These are phyloP conservation scores for Aegilops longissima DNA, from an alignment of 176 grass and related monocot species.

Conservation along the genomic window DNA sequence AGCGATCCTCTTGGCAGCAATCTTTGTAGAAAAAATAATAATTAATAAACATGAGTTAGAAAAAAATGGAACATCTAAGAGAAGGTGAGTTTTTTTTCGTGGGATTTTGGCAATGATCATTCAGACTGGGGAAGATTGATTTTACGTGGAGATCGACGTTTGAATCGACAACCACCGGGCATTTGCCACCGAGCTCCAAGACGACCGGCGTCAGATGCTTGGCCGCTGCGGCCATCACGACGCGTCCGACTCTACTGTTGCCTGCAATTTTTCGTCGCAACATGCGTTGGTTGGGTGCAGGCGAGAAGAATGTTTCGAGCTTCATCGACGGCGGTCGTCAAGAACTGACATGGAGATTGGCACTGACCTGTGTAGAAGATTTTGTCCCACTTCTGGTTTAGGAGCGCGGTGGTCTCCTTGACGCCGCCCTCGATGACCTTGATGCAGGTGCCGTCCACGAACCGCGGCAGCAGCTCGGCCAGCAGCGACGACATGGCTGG, in stretches of 20 bases:
- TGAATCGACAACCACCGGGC: slow-evolving; percentile 61
- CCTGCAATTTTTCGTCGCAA: slow-evolving; percentile 36
- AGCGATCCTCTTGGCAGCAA: slow-evolving; percentile 68
- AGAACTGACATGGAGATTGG: not conserved
- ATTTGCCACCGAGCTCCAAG: slow-evolving; percentile 86
- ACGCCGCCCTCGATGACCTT: slow-evolving; percentile 66
- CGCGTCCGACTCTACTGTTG: slow-evolving; percentile 62
- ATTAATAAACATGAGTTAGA: not conserved
- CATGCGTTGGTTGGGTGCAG: not conserved
- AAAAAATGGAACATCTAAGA: not conserved
- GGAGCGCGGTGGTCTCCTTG: slow-evolving; percentile 66
- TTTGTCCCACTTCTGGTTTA: slow-evolving; percentile 83
- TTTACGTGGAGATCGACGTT: slow-evolving; percentile 59
- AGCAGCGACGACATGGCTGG: slow-evolving; percentile 73
- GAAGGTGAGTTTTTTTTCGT: not conserved
- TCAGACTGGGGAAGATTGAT: not conserved
- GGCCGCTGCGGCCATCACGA: slow-evolving; percentile 58
- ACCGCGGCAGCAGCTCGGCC: slow-evolving; percentile 57
- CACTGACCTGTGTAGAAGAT: slow-evolving; percentile 83
- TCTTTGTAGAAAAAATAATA: slow-evolving; percentile 33
- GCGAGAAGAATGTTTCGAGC: not conserved
- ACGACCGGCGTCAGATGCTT: slow-evolving; percentile 77
- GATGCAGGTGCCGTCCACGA: slow-evolving; percentile 65
- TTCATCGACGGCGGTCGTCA: not conserved
- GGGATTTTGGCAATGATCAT: not conserved